phyloP scores from a whole-genome alignment of 2,329 filamentous ascomycete genomes.

The Apiospora hydei region DNA sequence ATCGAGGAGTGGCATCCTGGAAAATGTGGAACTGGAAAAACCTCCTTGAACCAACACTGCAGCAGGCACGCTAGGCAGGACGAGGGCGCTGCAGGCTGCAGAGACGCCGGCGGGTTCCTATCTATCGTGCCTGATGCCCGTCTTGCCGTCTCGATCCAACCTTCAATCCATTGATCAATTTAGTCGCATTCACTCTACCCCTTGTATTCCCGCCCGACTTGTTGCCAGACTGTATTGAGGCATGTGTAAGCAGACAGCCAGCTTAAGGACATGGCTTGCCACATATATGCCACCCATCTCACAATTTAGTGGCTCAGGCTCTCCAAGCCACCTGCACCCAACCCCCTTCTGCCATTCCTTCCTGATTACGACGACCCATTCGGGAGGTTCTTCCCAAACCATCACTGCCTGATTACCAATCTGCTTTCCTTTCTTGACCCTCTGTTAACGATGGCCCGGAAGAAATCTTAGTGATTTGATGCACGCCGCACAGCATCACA shows the following conservation, averaged over 20 bases:
- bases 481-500: background rate
- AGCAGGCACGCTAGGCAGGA: background rate
- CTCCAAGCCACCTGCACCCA: slow-evolving; percentile 8
- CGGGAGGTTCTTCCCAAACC: background rate
- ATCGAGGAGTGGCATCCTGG: slow-evolving; percentile 3
- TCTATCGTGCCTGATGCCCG: background rate
- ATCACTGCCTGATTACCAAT: background rate
- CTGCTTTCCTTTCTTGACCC: background rate
- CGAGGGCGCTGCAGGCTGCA: background rate
- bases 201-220: background rate
- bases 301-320: background rate
- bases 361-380: background rate
- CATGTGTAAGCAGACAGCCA: background rate
- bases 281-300: background rate
- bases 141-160: too few species aligned
- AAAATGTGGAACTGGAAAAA: slow-evolving; percentile 20
- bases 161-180: background rate
- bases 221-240: background rate
- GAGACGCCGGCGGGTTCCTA: background rate
- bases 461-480: background rate
- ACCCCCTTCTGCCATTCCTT: background rate
- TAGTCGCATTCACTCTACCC: background rate
- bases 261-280: background rate
- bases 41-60: background rate
- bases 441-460: background rate